These are phyloP conservation scores for Monosporozyma aerobia DNA, from an alignment of 805 yeast genomes.

Conservation along the genomic window DNA sequence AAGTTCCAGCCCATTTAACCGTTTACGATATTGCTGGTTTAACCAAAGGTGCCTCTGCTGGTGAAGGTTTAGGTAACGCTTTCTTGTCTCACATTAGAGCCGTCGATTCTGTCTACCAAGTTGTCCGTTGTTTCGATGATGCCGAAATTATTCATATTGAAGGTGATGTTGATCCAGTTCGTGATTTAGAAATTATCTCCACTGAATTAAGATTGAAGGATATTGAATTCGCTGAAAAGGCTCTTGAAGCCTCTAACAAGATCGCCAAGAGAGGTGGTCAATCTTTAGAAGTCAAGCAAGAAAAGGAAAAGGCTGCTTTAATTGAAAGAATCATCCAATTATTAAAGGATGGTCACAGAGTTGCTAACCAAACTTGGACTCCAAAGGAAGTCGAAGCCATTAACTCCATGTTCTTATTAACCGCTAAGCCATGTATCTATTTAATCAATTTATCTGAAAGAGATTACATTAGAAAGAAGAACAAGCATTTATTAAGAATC, in stretches of 20 bases:
- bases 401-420: conserved; percentile 76
- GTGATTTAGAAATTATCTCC: conserved; percentile 85
- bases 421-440: conserved; percentile 93
- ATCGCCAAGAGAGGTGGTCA: conserved; percentile 83
- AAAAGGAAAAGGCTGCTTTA: conserved; percentile 74
- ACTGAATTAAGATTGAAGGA: conserved; percentile 93
- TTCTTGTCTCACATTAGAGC: conserved; percentile 94
- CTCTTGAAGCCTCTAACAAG: conserved; percentile 67
- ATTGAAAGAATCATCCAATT: conserved; percentile 65
- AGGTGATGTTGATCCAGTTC: conserved; percentile 91
- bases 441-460: conserved; percentile 82
- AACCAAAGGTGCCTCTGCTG: conserved; percentile 92
- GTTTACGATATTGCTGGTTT: conserved; percentile 96
- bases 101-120: conserved; percentile 96
- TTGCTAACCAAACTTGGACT: conserved; percentile 81
- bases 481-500: conserved; percentile 73
- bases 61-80: conserved; percentile 97
- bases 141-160: conserved; percentile 96
- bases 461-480: conserved; percentile 81
- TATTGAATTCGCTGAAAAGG: conserved; percentile 86
- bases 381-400: conserved; percentile 85
- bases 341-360: conserved; percentile 78
- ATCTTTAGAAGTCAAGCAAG: conserved; percentile 77
- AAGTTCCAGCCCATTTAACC: conserved; percentile 87
- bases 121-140: conserved; percentile 95